Base-by-base conservation (phyloP, 495 filamentous ascomycete species). In the Trichoderma gamsii region DNA sequence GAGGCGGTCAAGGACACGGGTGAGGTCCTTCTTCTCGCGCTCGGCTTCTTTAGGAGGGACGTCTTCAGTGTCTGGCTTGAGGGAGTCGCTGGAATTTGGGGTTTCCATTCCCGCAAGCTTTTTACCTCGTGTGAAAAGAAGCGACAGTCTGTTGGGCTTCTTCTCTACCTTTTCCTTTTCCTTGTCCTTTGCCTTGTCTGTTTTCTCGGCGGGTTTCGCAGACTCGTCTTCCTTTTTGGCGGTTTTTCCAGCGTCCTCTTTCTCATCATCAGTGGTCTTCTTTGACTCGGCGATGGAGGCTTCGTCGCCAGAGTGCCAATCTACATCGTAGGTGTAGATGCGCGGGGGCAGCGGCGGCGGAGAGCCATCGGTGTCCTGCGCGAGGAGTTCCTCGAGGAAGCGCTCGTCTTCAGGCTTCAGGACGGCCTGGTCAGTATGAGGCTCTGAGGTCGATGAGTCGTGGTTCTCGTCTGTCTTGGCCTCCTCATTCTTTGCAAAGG, bases 1-100 rank as follows among this genome's bases (percentile, higher is more conserved):
- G 52, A 97, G 83, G 23, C 89, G 80, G 75, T 94, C 89, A 29
- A 97, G 87, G 9, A 93, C 85, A 21, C 83, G 83, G 63, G 85
- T 85, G 69, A 97, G 84, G 70, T 97, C 95, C 63, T 89, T 84
- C 67, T 86, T 82, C 74, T 97, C 91, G 67, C 84, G 80, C 7
- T 81, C 73, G 25, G 59, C 70, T 73, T 80, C 81, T 41, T 79
- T 73, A 23, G 76, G 74, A 35, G 74, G 69, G 68, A 41, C 46
- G 56, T 12, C 25, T 61, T 61, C 25, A 25, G 56, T 32, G 21
- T 27, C 66, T 16, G 66, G 35, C 29, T 27, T 11, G 35, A 21
- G 25, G 1, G 56, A 38, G 9, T 15, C 23, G 23, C 66, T 9
- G 70, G 41, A 15, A 15, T 72, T 65, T 73, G 51, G 67, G 65